Evolutionary conservation across 1,284 basidiomycete genomes (phyloP).

Genomic region (Leccinum insolens): DNA sequence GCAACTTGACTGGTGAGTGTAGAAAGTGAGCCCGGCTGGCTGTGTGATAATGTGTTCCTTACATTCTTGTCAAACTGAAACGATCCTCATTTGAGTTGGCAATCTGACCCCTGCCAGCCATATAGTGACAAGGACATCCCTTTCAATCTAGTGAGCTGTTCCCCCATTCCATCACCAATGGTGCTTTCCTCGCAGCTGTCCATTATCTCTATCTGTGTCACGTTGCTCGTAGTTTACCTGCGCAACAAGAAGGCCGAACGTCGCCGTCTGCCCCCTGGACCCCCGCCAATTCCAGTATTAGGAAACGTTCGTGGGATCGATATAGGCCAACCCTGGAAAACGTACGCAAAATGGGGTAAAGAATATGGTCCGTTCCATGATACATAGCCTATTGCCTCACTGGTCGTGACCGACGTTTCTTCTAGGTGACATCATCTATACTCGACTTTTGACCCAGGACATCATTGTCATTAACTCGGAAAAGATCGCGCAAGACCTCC

Average conservation of each 20-base stretch:
- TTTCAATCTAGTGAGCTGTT: too few species aligned
- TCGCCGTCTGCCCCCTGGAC: slow-evolving; percentile 26
- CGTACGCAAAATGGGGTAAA: slow-evolving; percentile 23
- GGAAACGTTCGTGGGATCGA: slow-evolving; percentile 26
- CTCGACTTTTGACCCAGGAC: slow-evolving; percentile 19
- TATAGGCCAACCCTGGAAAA: slow-evolving; percentile 22
- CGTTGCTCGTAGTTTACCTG: slow-evolving; percentile 12
- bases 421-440: slow-evolving; percentile 26
- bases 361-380: slow-evolving; percentile 20
- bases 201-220: slow-evolving; percentile 11
- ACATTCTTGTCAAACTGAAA: neutral
- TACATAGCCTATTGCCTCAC: too few species aligned
- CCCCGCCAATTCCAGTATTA: slow-evolving; percentile 20
- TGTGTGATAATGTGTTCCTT: neutral
- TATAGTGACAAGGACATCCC: neutral
- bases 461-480: slow-evolving; percentile 30
- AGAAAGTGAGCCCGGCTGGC: too few species aligned
- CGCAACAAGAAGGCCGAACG: slow-evolving; percentile 9
- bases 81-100: neutral
- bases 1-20: neutral
- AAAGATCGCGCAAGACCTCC: slow-evolving; percentile 24
- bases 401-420: neutral
- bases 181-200: slow-evolving; percentile 6
- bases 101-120: neutral
- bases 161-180: neutral